Base-by-base conservation (phyloP, 2,329 filamentous ascomycete species). In the Arthrobotrys iridis region DNA sequence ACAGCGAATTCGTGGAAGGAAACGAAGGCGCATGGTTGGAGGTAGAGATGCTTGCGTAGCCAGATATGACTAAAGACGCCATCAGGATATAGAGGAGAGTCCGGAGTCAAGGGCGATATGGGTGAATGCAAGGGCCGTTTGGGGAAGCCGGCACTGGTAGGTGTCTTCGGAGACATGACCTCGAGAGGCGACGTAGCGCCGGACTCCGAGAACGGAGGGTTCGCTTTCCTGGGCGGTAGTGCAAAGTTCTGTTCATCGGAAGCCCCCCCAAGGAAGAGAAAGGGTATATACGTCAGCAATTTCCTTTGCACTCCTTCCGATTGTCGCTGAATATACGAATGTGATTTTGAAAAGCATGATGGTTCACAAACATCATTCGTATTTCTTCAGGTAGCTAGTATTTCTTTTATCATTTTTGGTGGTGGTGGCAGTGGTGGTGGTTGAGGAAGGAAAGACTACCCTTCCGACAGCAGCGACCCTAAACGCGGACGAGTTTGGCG, bases 31-130 rank as follows among this genome's bases (percentile, higher is more conserved):
- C 92, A 91, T 1, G 94, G 94, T 20, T 98, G 86, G 15, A 93
- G 85, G 59, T 91, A 85, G 80, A 97, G 93, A 81, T 98, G 94
- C 81, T 98, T 99, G 73, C 88, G 87, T 64, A 96, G 85, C 94
- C 94, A 99, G 75, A 88, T 83, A 18, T 90, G 86, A 74, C 93
- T 89, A 81, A 97, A 88, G 71, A 97, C 84, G 3, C 94, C 95
- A 83, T 98, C 95, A 5, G 94, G 93, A 80, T 95, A 98, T 1
- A 96, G 86, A 1, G 88, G 85, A 5, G 94, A 97, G 5, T 87
- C 87, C 2, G 93, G 93, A 40, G 91, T 95, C 28, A 98, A 85
- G 0, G 94, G 95, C 1, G 95, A 98, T 78, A 97, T 89, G 0
- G 93, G 92, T 10, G 95, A 98, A 82, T 98, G 94, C 3, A 97